These are phyloP conservation scores for Byssothecium circinans DNA, from an alignment of 2,329 filamentous ascomycete genomes.

Conservation along the genomic window DNA sequence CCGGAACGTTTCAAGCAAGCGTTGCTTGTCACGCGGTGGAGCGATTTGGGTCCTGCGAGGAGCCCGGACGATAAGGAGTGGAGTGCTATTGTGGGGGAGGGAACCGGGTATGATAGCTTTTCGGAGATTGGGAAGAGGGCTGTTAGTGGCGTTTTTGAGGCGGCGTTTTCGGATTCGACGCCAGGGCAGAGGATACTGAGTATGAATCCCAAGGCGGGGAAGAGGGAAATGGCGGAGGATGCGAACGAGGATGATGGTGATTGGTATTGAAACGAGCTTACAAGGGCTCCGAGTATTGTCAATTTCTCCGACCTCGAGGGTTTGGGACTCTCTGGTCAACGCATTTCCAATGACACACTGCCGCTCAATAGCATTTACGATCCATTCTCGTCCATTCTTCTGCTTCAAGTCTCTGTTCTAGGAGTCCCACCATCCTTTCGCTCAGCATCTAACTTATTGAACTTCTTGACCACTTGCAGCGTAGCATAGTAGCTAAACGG, in stretches of 20 bases:
- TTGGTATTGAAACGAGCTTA: constrained; percentile 59
- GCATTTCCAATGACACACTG: too few species aligned
- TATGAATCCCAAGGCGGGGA: constrained; percentile 59
- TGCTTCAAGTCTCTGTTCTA: too few species aligned
- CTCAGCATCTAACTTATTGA: too few species aligned
- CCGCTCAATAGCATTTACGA: too few species aligned
- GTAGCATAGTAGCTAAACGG: too few species aligned
- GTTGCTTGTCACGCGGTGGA: constrained; percentile 64
- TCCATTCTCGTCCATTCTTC: too few species aligned
- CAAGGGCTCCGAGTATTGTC: too few species aligned
- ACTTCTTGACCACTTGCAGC: too few species aligned
- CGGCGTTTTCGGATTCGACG: constrained; percentile 56
- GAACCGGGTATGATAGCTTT: constrained; percentile 57
- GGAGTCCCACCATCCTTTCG: too few species aligned
- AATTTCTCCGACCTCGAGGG: too few species aligned
- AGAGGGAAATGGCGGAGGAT: constrained; percentile 53
- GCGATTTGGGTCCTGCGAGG: constrained; percentile 58
- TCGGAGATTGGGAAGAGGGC: constrained; percentile 55
- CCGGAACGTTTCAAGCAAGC: constrained; percentile 59
- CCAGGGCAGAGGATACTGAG: constrained; percentile 61
- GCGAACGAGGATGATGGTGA: constrained; percentile 57
- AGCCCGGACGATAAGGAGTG: constrained; percentile 55
- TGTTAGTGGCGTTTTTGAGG: constrained; percentile 62
- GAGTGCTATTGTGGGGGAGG: constrained; percentile 52
- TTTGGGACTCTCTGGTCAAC: too few species aligned